Base-by-base conservation (phyloP, 140 eudicot species). In the Bidens hawaiensis region DNA sequence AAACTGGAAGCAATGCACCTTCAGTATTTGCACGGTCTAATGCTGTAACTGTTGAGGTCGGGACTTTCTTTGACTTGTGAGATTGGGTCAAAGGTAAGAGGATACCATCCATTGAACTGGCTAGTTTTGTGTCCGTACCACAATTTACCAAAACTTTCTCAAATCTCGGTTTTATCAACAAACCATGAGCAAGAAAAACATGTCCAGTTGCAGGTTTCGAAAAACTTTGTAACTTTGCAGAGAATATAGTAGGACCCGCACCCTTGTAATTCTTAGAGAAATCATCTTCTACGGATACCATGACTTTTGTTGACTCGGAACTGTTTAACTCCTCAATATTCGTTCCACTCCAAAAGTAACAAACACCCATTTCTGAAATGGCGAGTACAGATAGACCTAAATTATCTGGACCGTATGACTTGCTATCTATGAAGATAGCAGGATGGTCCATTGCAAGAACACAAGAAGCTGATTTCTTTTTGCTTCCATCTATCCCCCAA, bases 381-480 rank as follows among this genome's bases (percentile, higher is more conserved):
- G 95, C 78, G 33, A 93, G 57, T 66, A 93, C 75, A 31, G 75
- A 85, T 40, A 88, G 72, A 65, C 90, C 95, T 49, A 68, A 28
- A 56, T 59, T 59, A 28, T 76, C 80, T 54, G 47, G 64, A 49
- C 68, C 69, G 0, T 18, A 10, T 15, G 60, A 49, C 21, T 71
- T 71, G 65, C 66, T 49, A 53, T 71, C 77, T 26, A 76, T 60
- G 36, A 50, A 76, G 53, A 85, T 80, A 66, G 99, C 89, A 43
- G 99, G 96, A 56, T 93, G 89, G 43, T 93, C 99, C 99, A 88
- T 88, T 47, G 95, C 88, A 66, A 93, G 96, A 65, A 74, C 78
- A 50, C 87, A 73, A 64, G 78, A 80, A 7, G 94, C 76, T 22
- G 82, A 78, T 78, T 88, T 77, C 38, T 74, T 88, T 75, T 93